Percentiles rank a stretch among this genome's conserved stretches.
These are phyloP conservation scores for Licmophora abbreviata DNA, from an alignment of 108 stramenopile genomes.

Conservation along the genomic window DNA sequence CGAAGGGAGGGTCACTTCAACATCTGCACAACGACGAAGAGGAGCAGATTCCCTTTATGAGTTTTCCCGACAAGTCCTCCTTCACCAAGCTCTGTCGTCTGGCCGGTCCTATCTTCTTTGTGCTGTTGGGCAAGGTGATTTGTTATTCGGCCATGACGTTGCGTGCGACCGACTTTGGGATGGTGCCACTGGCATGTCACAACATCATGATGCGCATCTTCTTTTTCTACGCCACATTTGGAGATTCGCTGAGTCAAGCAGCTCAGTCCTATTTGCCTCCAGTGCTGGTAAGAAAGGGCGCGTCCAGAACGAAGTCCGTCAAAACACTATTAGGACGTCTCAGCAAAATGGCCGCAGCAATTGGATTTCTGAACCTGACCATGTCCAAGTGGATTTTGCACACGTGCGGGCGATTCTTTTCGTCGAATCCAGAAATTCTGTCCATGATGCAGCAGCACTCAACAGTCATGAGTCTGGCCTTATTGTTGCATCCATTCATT, in stretches of 20 bases:
- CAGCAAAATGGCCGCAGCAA: background rate
- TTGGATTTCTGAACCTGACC: constrained; percentile 7
- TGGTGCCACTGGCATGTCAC: constrained; percentile 71
- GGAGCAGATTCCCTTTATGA: constrained; percentile 38
- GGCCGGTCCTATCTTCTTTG: constrained; percentile 82
- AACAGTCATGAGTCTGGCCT: constrained; percentile 27
- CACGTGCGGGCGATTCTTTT: constrained; percentile 33
- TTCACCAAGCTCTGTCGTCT: constrained; percentile 51
- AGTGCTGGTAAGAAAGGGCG: constrained; percentile 15
- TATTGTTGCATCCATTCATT: constrained; percentile 67
- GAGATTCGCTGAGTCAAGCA: constrained; percentile 77
- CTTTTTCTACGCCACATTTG: constrained; percentile 90
- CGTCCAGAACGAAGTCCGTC: constrained; percentile 3
- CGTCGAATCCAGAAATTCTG: constrained; percentile 45
- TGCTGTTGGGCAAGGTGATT: constrained; percentile 64
- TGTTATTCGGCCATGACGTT: constrained; percentile 77
- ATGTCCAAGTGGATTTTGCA: constrained; percentile 12
- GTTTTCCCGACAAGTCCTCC: constrained; percentile 44
- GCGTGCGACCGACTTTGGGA: constrained; percentile 61
- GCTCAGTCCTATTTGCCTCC: constrained; percentile 87
- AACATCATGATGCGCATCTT: constrained; percentile 85
- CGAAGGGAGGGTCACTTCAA: too few species aligned
- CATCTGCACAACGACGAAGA: background rate
- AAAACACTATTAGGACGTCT: constrained; percentile 3
- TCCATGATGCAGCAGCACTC: constrained; percentile 33